Base-by-base conservation (phyloP, 1,139 yeast species). In the Lodderomyces pseudojiufengensis region DNA sequence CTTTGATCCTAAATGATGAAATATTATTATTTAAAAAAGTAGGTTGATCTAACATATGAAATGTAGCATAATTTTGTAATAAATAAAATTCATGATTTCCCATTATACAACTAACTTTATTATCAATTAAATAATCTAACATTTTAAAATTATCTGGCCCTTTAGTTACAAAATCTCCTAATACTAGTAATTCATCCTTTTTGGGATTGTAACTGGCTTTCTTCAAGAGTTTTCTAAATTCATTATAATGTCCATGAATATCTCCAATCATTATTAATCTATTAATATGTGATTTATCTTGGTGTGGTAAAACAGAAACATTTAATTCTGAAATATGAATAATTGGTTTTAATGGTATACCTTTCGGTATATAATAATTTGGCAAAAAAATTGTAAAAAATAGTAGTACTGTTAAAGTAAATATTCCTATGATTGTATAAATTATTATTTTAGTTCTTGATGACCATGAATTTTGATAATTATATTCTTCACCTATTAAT, bases 1-100 rank as follows among this genome's bases (percentile, higher is more conserved):
- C 46, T 2, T 36, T 35, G 9, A 35, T 20, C n/a, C 32, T 11
- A 14, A 11, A 26, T 11, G 14, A 5, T 10, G 12, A 6, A 5
- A 23, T 4, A 28, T 28, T 23, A 20, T 20, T 32, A 9, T 5
- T 14, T 15, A n/a, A 15, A 18, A 26, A 27, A 24, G 23, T 20
- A 7, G 74, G 74, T 13, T 55, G 48, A 3, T 55, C 60, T 29
- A 80, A 57, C 4, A 74, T 69, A 49, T 79, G 86, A 49, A 69
- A 73, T 33, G 64, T 66, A 1, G 84, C 76, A 50, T 84, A 84
- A 50, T 78, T 60, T 38, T 75, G 69, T 44, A 84, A 51, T 12
- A 81, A 72, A 44, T 76, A 78, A 47, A 80, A 70, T 54, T 90
- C 97, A 57, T 90, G 96, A 62, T 90, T 90, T 0, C 97, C 97